Conservation (phyloP, 75 land plant genomes). For the Sequoia sempervirens region DNA sequence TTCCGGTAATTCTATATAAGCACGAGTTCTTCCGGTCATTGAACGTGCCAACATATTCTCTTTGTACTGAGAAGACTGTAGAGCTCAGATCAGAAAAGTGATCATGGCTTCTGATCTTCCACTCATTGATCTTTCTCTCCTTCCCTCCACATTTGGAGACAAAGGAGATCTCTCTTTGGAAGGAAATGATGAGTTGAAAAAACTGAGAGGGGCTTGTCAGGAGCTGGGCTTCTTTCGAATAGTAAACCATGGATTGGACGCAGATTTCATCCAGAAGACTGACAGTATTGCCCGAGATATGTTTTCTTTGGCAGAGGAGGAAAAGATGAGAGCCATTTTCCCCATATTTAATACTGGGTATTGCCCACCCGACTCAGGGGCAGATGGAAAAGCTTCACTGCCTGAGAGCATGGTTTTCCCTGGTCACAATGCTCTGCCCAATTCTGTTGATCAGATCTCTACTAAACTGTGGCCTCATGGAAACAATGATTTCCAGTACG, state of each 20-base stretch:
- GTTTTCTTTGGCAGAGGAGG: constrained; percentile 30
- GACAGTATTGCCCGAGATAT: constrained; percentile 8
- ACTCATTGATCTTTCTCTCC: constrained; percentile 5
- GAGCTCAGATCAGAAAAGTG: not conserved
- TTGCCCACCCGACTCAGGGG: constrained; percentile 22
- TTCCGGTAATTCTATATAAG: too few relatives aligned
- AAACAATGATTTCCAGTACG: not conserved
- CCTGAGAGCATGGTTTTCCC: constrained; percentile 46
- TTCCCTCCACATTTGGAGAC: not conserved
- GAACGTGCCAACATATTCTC: too few relatives aligned
- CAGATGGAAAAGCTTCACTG: constrained; percentile 28
- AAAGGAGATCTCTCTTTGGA: not conserved
- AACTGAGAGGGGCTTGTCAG: constrained; percentile 27
- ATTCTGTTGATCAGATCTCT: not conserved
- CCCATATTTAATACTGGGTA: not conserved
- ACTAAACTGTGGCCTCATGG: not conserved
- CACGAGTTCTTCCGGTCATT: too few relatives aligned
- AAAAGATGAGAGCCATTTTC: constrained; percentile 11
- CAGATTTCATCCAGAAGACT: constrained; percentile 12
- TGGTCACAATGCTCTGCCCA: not conserved
- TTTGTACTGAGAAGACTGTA: too few relatives aligned
- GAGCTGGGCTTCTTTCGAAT: constrained; percentile 55
- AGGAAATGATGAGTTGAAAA: not conserved
- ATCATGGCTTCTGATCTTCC: not conserved
- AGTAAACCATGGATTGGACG: constrained; percentile 49